Percentiles rank a stretch among this genome's conserved stretches.
Conservation (phyloP, 2,329 filamentous ascomycete species). For the Beauveria sp. region DNA sequence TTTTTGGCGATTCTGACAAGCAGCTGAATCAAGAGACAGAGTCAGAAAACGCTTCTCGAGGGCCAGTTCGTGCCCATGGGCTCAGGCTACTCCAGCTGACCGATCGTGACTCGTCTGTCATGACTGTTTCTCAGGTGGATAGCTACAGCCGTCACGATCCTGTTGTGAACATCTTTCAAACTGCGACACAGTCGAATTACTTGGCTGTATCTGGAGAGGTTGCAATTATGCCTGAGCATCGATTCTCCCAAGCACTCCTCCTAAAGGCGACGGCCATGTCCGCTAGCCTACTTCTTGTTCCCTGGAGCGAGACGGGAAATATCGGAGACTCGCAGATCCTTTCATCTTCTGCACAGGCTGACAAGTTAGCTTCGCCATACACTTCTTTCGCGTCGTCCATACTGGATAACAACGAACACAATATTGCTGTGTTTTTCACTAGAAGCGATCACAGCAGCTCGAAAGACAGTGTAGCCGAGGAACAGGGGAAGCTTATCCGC, state of each 20-base stretch:
- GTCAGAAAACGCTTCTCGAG: slow-evolving; percentile 15
- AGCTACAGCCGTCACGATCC: slow-evolving; percentile 69
- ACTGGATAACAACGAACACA: slow-evolving; percentile 55
- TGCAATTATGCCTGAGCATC: slow-evolving; percentile 67
- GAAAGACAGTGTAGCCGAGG: slow-evolving; percentile 37
- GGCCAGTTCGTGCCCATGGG: slow-evolving; percentile 65
- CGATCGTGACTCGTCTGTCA: slow-evolving; percentile 89
- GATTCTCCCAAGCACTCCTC: slow-evolving; percentile 71
- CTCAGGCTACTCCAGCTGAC: slow-evolving; percentile 81
- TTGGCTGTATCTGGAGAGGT: slow-evolving; percentile 76
- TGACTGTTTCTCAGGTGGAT: slow-evolving; percentile 80
- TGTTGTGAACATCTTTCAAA: slow-evolving; percentile 83
- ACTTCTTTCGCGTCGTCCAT: slow-evolving; percentile 64
- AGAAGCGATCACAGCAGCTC: slow-evolving; percentile 27
- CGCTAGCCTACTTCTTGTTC: slow-evolving; percentile 71
- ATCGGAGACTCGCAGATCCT: slow-evolving; percentile 56
- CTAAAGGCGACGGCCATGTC: slow-evolving; percentile 61
- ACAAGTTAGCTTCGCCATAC: slow-evolving; percentile 46
- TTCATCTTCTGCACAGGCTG: slow-evolving; percentile 21
- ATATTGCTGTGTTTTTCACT: slow-evolving; percentile 74
- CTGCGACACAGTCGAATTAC: slow-evolving; percentile 75
- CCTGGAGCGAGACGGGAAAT: slow-evolving; percentile 80
- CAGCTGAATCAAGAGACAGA: slow-evolving; percentile 14
- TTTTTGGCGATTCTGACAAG: slow-evolving; percentile 51
- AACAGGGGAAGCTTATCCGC: slow-evolving; percentile 37